Conservation (phyloP, 176 grass and related monocot genomes). For the Musa troglodytarum region DNA sequence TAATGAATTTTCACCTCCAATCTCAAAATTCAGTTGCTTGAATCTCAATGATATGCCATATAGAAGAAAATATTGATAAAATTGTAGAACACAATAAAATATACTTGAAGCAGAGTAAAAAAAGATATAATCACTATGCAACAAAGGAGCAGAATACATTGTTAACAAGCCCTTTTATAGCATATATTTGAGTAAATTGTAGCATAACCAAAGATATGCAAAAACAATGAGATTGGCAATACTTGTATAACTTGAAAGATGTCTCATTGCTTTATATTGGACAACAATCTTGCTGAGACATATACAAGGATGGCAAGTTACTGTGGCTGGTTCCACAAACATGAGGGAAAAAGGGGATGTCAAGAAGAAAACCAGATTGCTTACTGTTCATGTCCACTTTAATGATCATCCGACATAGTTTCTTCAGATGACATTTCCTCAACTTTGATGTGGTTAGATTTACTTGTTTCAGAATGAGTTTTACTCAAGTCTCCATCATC, state of each 20-base stretch:
- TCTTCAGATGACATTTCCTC: slow-evolving; percentile 29
- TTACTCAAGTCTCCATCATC: slow-evolving; percentile 23
- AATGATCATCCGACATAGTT: slow-evolving; percentile 31
- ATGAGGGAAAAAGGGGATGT: neutral
- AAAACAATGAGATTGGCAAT: slow-evolving; percentile 3
- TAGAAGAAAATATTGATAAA: neutral
- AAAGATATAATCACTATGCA: neutral
- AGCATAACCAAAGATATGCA: neutral
- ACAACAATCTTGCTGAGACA: neutral
- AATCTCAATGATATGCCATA: neutral
- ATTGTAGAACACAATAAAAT: neutral
- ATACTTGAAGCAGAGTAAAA: neutral
- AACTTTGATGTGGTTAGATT: neutral
- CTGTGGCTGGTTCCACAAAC: neutral
- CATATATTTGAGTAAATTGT: neutral
- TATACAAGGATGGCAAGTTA: neutral
- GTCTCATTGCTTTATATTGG: neutral
- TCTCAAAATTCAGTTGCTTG: neutral
- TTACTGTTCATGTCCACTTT: slow-evolving; percentile 13
- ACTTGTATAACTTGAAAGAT: neutral
- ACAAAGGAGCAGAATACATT: neutral
- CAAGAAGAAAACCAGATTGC: slow-evolving; percentile 8
- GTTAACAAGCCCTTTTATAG: no score
- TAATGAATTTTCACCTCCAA: neutral
- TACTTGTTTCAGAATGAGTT: slow-evolving; percentile 7